Evolutionary conservation across 2,329 filamentous ascomycete species (phyloP), one percentile per base, ranked within the genome.

Genomic region (Fonsecaea monophora): DNA sequence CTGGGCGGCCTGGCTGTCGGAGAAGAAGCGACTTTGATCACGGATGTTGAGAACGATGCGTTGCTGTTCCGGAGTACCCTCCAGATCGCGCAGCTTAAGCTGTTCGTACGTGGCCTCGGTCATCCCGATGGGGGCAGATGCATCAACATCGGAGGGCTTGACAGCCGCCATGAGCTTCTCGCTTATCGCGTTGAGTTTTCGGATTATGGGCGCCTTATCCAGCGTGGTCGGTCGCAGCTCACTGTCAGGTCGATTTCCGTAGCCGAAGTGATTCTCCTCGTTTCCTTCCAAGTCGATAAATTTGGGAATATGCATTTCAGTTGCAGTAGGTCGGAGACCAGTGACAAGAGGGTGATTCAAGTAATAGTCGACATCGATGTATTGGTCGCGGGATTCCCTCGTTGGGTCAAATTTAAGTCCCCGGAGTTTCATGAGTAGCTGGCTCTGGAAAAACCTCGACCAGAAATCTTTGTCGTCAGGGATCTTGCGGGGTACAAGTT

Each of bases 281-380:
- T 99, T 99, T 35, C 90, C 95, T 75, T 94, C 92, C 32, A 99
- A 80, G 76, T 99, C 91, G 72, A 99, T 94, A 70, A 96, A 94
- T 73, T 94, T 89, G 0, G 95, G 94, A 21, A 99, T 88, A 64
- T 90, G 86, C 38, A 89, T 82, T 3, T 89, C 82, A 70, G 86
- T 73, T 15, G 79, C 74, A 4, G 80, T 79, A 45, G 77, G 77
- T 0, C 80, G 75, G 25, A 77, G 76, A 13, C 81, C 82, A 32
- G 80, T 78, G 55, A 84, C 79, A 71, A 92, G 90, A 68, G 92
- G 90, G 42, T 86, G 85, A 66, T 90, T 88, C 30, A 97, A 86
- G 76, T 97, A 97, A 71, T 90, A 90, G 32, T 73, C 71, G 18
- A 66, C 64, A 34, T 70, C 68, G 58, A 71, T 67, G 37, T 68